Conservation (phyloP, 805 yeast genomes). For the Candida incommunis region DNA sequence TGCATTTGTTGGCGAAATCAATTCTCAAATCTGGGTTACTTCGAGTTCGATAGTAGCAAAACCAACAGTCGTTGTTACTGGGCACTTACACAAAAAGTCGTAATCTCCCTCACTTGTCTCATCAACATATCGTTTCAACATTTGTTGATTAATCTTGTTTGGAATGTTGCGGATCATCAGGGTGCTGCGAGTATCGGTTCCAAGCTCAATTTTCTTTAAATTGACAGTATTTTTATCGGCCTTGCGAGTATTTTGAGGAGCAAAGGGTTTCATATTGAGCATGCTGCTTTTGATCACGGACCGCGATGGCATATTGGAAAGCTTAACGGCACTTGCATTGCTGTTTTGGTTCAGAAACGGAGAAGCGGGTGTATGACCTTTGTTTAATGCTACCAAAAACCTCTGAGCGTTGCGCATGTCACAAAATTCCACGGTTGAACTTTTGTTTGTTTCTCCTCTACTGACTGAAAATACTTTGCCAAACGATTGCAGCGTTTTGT, state of each 20-base stretch:
- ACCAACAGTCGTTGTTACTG: neutral
- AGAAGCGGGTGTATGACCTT: neutral
- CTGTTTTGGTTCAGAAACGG: neutral
- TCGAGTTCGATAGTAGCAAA: neutral
- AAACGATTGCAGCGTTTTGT: neutral
- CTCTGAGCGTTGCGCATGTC: neutral
- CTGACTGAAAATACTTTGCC: neutral
- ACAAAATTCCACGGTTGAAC: neutral
- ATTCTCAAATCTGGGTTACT: constrained; percentile 29
- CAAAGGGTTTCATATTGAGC: no score
- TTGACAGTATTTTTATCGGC: neutral
- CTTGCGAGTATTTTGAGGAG: neutral
- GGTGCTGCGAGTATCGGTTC: constrained; percentile 30
- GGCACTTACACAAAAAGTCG: constrained; percentile 26
- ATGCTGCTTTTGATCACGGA: no score
- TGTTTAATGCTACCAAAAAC: neutral
- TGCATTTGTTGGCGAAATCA: constrained; percentile 38
- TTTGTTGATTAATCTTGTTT: constrained; percentile 32
- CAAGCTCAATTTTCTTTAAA: neutral
- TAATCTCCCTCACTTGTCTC: constrained; percentile 26
- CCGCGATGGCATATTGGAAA: no score
- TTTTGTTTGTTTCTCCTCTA: neutral
- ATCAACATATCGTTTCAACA: constrained; percentile 33
- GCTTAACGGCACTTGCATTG: neutral
- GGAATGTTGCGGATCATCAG: constrained; percentile 43